Evolutionary conservation across 352 stramenopile species (phyloP).

Genomic region (Pythium graminicola): DNA sequence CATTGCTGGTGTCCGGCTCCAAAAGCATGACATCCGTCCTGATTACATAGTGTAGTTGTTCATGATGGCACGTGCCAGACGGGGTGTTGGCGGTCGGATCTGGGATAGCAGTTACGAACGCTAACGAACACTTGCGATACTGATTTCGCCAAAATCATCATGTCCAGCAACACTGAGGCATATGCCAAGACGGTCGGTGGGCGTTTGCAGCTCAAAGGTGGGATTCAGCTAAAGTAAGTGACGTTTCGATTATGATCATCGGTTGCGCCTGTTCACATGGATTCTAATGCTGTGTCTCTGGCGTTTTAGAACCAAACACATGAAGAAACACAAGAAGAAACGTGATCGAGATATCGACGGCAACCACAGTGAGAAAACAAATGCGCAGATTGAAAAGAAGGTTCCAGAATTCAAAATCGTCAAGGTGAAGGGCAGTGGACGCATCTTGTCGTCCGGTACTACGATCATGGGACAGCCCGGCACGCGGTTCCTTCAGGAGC

Average conservation of each 20-base stretch:
- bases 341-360: conserved; percentile 28
- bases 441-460: conserved; percentile 82
- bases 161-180: conserved; percentile 17
- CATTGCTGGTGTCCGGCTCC: conserved; percentile 8
- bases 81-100: conserved; percentile 4
- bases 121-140: conserved; percentile 1
- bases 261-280: background rate
- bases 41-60: background rate
- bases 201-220: conserved; percentile 78
- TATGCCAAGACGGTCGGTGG: conserved; percentile 70
- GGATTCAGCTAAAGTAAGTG: conserved; percentile 75
- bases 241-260: conserved; percentile 29
- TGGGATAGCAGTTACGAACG: conserved; percentile 15
- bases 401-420: conserved; percentile 61
- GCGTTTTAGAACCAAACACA: conserved; percentile 24
- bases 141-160: background rate
- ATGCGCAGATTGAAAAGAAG: conserved; percentile 24
- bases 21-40: conserved; percentile 19
- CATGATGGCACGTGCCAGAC: conserved; percentile 8
- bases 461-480: conserved; percentile 81
- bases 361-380: conserved; percentile 9
- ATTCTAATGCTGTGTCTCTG: conserved; percentile 2
- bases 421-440: conserved; percentile 65
- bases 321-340: conserved; percentile 59
- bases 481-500: conserved; percentile 77